Evolutionary conservation across 257 asterid species (phyloP).

Genomic region (Nicotiana knightiana): DNA sequence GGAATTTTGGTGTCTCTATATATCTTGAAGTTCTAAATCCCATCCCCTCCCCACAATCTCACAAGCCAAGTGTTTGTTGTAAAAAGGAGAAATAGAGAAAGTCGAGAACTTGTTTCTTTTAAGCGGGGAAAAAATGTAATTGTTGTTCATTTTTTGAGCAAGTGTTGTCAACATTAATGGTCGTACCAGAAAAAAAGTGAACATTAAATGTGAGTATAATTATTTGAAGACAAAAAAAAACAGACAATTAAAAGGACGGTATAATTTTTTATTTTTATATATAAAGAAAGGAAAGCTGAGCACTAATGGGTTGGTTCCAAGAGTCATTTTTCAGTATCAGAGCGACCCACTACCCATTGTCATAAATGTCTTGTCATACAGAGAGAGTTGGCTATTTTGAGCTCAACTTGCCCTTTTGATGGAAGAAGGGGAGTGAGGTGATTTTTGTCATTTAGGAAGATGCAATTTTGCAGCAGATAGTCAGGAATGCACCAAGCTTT

Average conservation of each 20-base stretch:
- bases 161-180: neutral
- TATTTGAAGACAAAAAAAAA: neutral
- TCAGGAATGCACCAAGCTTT: neutral
- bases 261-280: neutral
- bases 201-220: neutral
- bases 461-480: neutral
- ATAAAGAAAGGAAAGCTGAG: neutral
- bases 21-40: neutral
- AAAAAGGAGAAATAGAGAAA: neutral
- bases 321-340: neutral
- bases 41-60: neutral
- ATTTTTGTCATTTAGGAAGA: neutral
- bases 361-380: neutral
- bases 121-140: neutral
- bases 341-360: neutral
- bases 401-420: neutral
- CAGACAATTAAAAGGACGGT: neutral
- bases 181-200: neutral
- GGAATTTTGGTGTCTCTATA: neutral
- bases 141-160: neutral
- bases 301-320: neutral
- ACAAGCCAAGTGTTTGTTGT: neutral
- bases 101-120: neutral
- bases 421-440: neutral
- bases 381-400: neutral